Evolutionary conservation across 2,329 filamentous ascomycete species (phyloP).

Genomic region (Fusarium sp.): DNA sequence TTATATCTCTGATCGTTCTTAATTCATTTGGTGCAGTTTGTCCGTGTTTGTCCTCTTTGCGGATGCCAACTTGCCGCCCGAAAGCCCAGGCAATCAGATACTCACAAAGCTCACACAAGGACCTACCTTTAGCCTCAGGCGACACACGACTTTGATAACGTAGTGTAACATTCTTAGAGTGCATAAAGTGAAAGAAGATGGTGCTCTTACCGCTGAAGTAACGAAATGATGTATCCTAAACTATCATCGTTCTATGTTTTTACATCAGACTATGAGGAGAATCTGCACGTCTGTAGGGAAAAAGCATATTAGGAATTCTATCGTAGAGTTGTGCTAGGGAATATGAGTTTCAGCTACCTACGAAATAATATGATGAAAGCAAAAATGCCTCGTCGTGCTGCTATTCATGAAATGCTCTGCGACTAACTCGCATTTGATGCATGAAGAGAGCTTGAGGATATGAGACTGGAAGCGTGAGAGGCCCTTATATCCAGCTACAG

Average conservation of each 20-base stretch:
- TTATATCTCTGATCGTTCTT: not conserved
- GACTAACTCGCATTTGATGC: not conserved
- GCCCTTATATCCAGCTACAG: conserved; percentile 1
- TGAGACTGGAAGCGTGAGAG: not conserved
- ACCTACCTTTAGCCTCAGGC: not conserved
- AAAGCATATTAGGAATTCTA: conserved; percentile 10
- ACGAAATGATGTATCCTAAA: not conserved
- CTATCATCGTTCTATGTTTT: conserved; percentile 6
- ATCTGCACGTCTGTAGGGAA: not conserved
- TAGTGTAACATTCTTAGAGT: not conserved
- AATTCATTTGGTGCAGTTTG: not conserved
- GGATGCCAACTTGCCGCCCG: conserved; percentile 9
- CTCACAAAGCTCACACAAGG: not conserved
- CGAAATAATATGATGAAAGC: not conserved
- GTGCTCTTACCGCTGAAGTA: not conserved
- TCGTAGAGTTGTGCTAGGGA: not conserved
- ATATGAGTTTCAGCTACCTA: conserved; percentile 1
- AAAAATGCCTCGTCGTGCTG: not conserved
- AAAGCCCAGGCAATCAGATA: conserved; percentile 11
- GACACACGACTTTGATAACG: conserved; percentile 4
- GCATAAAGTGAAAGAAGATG: not conserved
- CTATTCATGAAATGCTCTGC: not conserved
- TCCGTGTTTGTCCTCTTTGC: conserved; percentile 2
- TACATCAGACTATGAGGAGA: not conserved
- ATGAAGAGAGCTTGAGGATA: conserved; percentile 2